These are phyloP conservation scores for Typha latifolia DNA, from an alignment of 176 grass and related monocot species.

Conservation along the genomic window DNA sequence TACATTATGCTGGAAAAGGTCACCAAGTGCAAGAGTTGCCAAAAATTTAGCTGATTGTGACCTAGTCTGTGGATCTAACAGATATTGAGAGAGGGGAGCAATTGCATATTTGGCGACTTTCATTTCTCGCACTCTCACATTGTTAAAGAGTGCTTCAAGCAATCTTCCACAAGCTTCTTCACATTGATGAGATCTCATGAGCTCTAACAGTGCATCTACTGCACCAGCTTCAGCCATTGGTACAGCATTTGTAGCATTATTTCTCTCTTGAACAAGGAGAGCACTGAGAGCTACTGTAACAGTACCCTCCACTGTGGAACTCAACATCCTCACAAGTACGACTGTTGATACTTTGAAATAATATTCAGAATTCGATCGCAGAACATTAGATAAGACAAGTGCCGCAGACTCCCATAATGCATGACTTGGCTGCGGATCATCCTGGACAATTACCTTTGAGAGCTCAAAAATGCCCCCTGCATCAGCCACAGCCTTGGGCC, in stretches of 20 bases:
- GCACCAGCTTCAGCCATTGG: conserved; percentile 89
- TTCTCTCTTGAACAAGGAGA: conserved; percentile 94
- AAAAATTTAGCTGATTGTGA: conserved; percentile 81
- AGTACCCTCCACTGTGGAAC: conserved; percentile 63
- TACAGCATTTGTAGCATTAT: conserved; percentile 56
- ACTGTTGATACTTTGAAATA: conserved; percentile 86
- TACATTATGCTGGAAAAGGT: conserved; percentile 94
- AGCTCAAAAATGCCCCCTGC: conserved; percentile 94
- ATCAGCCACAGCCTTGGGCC: conserved; percentile 92
- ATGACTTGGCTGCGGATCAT: conserved; percentile 79
- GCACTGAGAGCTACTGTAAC: conserved; percentile 86
- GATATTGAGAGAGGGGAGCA: conserved; percentile 75
- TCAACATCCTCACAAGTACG: conserved; percentile 83
- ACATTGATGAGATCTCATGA: conserved; percentile 73
- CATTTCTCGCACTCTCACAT: conserved; percentile 74
- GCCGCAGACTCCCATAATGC: conserved; percentile 92
- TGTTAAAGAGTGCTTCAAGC: conserved; percentile 94
- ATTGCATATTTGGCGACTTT: conserved; percentile 84
- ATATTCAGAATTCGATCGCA: conserved; percentile 75
- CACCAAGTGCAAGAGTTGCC: conserved; percentile 79
- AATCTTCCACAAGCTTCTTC: conserved; percentile 86
- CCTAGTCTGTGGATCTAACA: conserved; percentile 82
- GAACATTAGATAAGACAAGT: conserved; percentile 91
- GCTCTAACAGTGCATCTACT: conserved; percentile 67
- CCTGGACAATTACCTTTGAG: conserved; percentile 93